phyloP scores from a whole-genome alignment of 2,329 filamentous ascomycete species.

The Ceratocystis papillata region DNA sequence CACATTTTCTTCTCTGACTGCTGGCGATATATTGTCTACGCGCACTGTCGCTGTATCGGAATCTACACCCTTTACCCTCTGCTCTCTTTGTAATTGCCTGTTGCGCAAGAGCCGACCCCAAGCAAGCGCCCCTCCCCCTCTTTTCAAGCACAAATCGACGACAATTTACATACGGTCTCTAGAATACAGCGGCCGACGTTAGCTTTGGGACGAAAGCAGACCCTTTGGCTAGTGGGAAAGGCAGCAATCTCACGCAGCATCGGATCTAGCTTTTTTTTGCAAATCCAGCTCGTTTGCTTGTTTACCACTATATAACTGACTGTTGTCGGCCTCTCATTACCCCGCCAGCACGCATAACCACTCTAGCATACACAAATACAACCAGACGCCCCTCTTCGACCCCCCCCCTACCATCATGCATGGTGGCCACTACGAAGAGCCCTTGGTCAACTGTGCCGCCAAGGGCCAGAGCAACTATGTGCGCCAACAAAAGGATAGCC shows the following conservation, averaged over 20 bases:
- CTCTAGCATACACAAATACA: no score
- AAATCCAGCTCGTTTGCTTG: no score
- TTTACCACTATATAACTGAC: no score
- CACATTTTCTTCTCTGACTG: background rate
- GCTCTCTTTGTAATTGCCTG: background rate
- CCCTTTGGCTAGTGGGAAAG: no score
- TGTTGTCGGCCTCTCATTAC: no score
- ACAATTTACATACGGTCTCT: background rate
- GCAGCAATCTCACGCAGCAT: no score
- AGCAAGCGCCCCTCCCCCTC: slow-evolving; percentile 7
- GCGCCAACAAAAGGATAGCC: slow-evolving; percentile 64
- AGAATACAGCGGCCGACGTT: background rate
- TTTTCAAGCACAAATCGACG: background rate
- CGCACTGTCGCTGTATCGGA: background rate
- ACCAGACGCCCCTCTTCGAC: background rate
- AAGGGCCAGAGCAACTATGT: slow-evolving; percentile 46
- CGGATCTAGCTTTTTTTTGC: no score
- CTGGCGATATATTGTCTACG: background rate
- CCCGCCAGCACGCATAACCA: no score
- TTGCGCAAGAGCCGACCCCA: background rate
- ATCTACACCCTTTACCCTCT: background rate
- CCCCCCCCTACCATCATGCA: slow-evolving; percentile 16
- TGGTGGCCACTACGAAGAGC: slow-evolving; percentile 7
- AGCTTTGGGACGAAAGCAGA: background rate
- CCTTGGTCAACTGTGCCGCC: slow-evolving; percentile 31